Evolutionary conservation across 1,139 yeast species (phyloP).

Genomic region (Scheffersomyces illinoinensis): DNA sequence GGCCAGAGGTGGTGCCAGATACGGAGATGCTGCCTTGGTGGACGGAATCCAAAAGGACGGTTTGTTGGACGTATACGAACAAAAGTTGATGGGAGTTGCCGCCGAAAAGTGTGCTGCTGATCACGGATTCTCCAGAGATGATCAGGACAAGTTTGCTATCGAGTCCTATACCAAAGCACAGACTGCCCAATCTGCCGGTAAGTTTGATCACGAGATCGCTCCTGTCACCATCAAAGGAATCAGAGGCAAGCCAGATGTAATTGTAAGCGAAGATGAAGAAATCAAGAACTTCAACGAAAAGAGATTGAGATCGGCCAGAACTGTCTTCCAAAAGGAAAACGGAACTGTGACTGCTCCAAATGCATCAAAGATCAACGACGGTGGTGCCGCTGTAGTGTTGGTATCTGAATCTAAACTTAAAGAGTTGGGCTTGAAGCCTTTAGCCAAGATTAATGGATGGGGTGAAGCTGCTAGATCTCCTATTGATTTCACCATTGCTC

Average conservation of each 20-base stretch:
- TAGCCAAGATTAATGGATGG: slow-evolving; percentile 90
- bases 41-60: slow-evolving; percentile 95
- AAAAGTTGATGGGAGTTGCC: slow-evolving; percentile 89
- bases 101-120: slow-evolving; percentile 94
- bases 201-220: slow-evolving; percentile 76
- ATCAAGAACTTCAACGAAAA: slow-evolving; percentile 70
- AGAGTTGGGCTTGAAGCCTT: slow-evolving; percentile 83
- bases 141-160: slow-evolving; percentile 72
- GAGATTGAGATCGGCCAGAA: slow-evolving; percentile 76
- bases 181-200: slow-evolving; percentile 74
- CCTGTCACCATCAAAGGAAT: slow-evolving; percentile 86
- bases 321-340: slow-evolving; percentile 87
- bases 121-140: slow-evolving; percentile 61
- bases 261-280: slow-evolving; percentile 74
- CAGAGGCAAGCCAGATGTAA: slow-evolving; percentile 89
- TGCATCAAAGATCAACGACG: slow-evolving; percentile 94
- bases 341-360: slow-evolving; percentile 98
- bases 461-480: slow-evolving; percentile 98
- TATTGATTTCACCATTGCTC: slow-evolving; percentile 92
- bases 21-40: slow-evolving; percentile 73
- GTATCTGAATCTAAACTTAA: slow-evolving; percentile 80
- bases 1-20: slow-evolving; percentile 86
- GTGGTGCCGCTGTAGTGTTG: slow-evolving; percentile 91
- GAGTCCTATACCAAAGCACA: slow-evolving; percentile 76
- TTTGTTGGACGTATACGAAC: slow-evolving; percentile 83